These are phyloP conservation scores for Dillenia turbinata DNA, from an alignment of 164 flowering plant species.

Conservation along the genomic window DNA sequence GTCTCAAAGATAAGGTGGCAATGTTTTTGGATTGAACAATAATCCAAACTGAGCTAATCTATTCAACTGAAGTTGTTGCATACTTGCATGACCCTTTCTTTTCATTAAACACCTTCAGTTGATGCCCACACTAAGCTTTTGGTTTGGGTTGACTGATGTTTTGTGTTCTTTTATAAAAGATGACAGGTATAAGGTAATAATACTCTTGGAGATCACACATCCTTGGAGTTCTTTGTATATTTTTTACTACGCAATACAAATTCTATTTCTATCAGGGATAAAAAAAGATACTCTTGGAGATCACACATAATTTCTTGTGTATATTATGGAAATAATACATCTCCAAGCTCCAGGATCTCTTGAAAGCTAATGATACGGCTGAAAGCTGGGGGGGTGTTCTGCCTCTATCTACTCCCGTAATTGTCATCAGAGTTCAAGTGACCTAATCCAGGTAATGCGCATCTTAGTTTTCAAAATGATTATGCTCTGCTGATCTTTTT, in stretches of 20 bases:
- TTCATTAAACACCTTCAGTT: too few species aligned
- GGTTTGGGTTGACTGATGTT: background rate
- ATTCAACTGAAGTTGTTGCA: too few species aligned
- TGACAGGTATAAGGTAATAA: background rate
- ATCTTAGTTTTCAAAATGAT: too few species aligned
- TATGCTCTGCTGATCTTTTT: too few species aligned
- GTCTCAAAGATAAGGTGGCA: conserved; percentile 59
- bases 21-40: conserved; percentile 46
- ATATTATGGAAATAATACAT: conserved; percentile 1
- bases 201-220: background rate
- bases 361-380: background rate
- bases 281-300: background rate
- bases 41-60: background rate
- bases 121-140: background rate
- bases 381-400: too few species aligned
- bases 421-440: too few species aligned
- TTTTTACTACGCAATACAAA: too few species aligned
- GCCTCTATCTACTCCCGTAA: too few species aligned
- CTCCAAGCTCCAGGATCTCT: background rate
- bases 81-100: too few species aligned
- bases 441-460: too few species aligned
- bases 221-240: background rate
- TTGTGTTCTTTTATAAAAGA: background rate
- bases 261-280: too few species aligned
- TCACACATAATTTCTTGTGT: background rate